Conservation (phyloP, 2,329 filamentous ascomycete species). For the Magnaporthiopsis rhizophila region DNA sequence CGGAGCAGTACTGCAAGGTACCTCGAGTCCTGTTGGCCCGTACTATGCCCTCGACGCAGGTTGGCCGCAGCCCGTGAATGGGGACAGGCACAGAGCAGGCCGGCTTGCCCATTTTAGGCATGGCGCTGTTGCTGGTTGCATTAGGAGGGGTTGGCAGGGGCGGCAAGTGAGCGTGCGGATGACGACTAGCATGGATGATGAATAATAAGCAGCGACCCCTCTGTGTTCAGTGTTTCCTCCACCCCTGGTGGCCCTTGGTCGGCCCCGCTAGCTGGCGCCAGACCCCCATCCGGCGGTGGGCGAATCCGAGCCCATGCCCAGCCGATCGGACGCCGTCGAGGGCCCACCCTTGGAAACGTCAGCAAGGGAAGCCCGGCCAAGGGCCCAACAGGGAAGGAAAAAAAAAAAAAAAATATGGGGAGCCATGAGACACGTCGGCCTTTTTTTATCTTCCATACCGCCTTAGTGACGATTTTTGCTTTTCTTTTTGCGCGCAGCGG, state of each 20-base stretch:
- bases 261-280: neutral
- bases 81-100: neutral
- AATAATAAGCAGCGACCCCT: neutral
- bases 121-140: neutral
- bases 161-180: neutral
- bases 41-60: neutral
- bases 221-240: neutral
- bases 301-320: neutral
- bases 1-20: neutral
- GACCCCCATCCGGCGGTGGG: neutral
- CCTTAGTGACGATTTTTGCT: neutral
- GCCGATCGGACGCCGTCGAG: neutral
- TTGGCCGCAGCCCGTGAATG: neutral
- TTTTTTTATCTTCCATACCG: slow-evolving; percentile 2
- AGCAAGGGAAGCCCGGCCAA: neutral
- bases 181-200: neutral
- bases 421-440: neutral
- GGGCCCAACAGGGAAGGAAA: neutral
- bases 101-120: neutral
- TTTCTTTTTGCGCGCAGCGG: neutral
- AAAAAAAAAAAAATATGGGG: neutral
- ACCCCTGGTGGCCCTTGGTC: neutral
- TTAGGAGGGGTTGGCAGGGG: neutral
- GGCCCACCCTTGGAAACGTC: neutral
- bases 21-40: neutral